Percentiles rank a stretch among this genome's conserved stretches.
Evolutionary conservation across 2,329 filamentous ascomycete species (phyloP).

Genomic region (Westerdykella ornata): DNA sequence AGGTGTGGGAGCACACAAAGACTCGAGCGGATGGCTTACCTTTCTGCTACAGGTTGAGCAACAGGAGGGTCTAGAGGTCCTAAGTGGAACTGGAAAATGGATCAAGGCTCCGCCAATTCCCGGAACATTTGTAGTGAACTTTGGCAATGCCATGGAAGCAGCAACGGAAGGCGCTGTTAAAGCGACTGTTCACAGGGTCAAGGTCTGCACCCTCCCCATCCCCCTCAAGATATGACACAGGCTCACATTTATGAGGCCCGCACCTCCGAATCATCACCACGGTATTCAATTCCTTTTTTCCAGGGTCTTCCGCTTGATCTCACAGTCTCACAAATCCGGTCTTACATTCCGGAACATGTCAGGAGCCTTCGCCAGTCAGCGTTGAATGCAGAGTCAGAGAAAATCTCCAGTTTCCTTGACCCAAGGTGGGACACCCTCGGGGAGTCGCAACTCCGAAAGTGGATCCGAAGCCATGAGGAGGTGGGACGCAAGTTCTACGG

Average conservation of each 20-base stretch:
- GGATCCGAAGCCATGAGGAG: slow-evolving; percentile 28
- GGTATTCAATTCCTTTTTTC: slow-evolving; percentile 37
- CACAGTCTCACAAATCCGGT: slow-evolving; percentile 16
- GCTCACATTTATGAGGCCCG: slow-evolving; percentile 3
- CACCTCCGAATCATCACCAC: slow-evolving; percentile 10
- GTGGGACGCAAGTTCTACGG: slow-evolving; percentile 36
- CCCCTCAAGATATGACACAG: slow-evolving; percentile 54
- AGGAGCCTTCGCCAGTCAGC: slow-evolving; percentile 8
- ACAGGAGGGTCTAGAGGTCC: slow-evolving; percentile 48
- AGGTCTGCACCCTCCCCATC: slow-evolving; percentile 33
- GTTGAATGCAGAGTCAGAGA: not conserved
- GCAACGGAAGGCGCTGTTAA: slow-evolving; percentile 50
- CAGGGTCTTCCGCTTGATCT: slow-evolving; percentile 29
- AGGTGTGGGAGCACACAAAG: slow-evolving; percentile 57
- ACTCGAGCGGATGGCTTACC: slow-evolving; percentile 59
- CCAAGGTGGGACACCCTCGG: slow-evolving; percentile 26
- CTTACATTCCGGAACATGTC: slow-evolving; percentile 9
- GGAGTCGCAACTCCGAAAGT: slow-evolving; percentile 37
- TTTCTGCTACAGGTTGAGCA: slow-evolving; percentile 56
- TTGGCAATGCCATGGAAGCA: slow-evolving; percentile 54
- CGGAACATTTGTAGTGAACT: slow-evolving; percentile 52
- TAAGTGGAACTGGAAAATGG: slow-evolving; percentile 47
- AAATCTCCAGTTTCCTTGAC: slow-evolving; percentile 11
- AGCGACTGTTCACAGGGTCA: slow-evolving; percentile 45
- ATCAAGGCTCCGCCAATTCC: slow-evolving; percentile 45